phyloP scores from a whole-genome alignment of 1,284 basidiomycete species.

The Sphagnurus paluster region DNA sequence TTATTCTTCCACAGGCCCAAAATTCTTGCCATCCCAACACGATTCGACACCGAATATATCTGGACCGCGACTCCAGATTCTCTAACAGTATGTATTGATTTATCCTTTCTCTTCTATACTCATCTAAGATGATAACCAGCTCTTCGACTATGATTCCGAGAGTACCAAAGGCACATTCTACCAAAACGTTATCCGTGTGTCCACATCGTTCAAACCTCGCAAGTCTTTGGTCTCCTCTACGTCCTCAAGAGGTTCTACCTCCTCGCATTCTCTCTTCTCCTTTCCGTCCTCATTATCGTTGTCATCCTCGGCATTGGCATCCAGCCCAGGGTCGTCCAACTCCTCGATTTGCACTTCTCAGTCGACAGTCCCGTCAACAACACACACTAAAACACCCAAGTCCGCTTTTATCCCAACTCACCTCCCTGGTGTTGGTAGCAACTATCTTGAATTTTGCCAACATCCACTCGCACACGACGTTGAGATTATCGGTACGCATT shows the following conservation, averaged over 20 bases:
- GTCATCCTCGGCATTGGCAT: conserved; percentile 9
- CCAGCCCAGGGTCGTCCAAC: conserved; percentile 9
- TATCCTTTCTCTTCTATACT: not conserved
- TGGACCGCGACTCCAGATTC: conserved; percentile 53
- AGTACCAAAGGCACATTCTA: conserved; percentile 47
- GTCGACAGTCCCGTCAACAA: conserved; percentile 10
- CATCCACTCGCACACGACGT: conserved; percentile 33
- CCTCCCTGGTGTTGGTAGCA: conserved; percentile 24
- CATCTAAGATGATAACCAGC: conserved; percentile 27
- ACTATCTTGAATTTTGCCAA: conserved; percentile 25
- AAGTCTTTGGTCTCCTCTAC: conserved; percentile 9
- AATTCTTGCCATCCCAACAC: conserved; percentile 52
- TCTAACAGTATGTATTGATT: conserved; percentile 39
- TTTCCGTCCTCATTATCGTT: conserved; percentile 23
- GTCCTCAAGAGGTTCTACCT: not conserved
- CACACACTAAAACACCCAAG: conserved; percentile 8
- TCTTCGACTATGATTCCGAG: conserved; percentile 48
- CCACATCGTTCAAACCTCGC: conserved; percentile 26
- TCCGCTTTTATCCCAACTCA: conserved; percentile 23
- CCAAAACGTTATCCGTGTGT: conserved; percentile 42
- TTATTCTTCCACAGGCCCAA: conserved; percentile 38
- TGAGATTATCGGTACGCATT: conserved; percentile 47
- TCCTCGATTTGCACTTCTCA: conserved; percentile 10
- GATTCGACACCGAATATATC: conserved; percentile 53
- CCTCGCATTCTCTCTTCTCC: conserved; percentile 8